These are phyloP conservation scores for Cymbopogon flexuosus DNA, from an alignment of 202 grass and related monocot species.

Conservation along the genomic window DNA sequence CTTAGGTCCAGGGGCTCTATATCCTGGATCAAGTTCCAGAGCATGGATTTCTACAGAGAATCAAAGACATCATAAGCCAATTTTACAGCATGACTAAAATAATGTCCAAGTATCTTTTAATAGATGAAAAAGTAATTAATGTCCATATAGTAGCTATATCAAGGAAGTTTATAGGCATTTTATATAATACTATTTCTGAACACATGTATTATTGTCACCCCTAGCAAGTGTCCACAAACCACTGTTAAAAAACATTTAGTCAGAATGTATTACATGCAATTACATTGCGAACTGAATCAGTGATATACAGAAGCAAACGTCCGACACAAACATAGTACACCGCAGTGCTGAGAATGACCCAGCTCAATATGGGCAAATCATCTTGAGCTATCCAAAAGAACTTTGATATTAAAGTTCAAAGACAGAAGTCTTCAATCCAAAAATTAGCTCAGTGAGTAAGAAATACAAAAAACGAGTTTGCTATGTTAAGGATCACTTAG, in stretches of 20 bases:
- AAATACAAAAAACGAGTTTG: background rate
- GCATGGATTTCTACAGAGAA: constrained; percentile 63
- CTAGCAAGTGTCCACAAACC: background rate
- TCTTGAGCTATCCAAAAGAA: background rate
- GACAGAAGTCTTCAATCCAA: background rate
- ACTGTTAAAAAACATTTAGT: background rate
- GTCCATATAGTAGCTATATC: background rate
- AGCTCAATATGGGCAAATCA: background rate
- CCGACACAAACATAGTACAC: background rate
- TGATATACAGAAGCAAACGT: background rate
- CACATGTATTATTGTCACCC: background rate
- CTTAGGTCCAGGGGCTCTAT: constrained; percentile 88
- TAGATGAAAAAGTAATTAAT: background rate
- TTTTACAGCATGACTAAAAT: constrained; percentile 1
- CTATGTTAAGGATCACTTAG: background rate
- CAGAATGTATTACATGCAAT: background rate
- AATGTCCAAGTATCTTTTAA: background rate
- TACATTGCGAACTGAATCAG: background rate
- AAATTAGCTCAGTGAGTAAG: background rate
- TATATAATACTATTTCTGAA: background rate
- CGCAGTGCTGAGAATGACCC: background rate
- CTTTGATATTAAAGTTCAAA: background rate
- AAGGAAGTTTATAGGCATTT: background rate
- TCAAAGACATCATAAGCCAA: constrained; percentile 23
- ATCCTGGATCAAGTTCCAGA: constrained; percentile 90